Evolutionary conservation across 495 filamentous ascomycete species (phyloP).

Genomic region (Aeminium ludgeri): DNA sequence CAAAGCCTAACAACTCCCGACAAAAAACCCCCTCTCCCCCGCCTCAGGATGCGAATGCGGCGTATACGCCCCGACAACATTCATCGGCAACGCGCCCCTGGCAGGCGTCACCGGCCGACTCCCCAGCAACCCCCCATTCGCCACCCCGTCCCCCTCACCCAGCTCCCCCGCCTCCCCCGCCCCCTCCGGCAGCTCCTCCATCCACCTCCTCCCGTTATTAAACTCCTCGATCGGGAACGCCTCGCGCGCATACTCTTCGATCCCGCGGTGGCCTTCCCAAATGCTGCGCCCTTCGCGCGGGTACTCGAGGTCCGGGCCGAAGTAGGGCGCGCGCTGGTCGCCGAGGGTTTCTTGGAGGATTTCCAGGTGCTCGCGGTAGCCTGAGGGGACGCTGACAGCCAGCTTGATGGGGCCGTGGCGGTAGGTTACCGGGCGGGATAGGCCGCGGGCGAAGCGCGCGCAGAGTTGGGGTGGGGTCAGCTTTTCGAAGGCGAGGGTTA

Average conservation of each 20-base stretch:
- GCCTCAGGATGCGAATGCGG: constrained; percentile 15
- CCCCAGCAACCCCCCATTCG: background rate
- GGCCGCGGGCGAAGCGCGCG: constrained; percentile 55
- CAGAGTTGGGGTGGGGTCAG: constrained; percentile 73
- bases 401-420: constrained; percentile 61
- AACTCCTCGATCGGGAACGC: constrained; percentile 90
- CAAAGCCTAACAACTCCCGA: constrained; percentile 12
- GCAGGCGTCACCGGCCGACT: constrained; percentile 11
- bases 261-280: constrained; percentile 79
- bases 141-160: constrained; percentile 3
- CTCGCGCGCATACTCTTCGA: constrained; percentile 92
- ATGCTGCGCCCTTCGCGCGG: constrained; percentile 57
- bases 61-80: constrained; percentile 8
- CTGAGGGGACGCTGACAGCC: constrained; percentile 67
- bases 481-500: constrained; percentile 83
- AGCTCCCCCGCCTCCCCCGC: constrained; percentile 23
- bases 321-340: constrained; percentile 46
- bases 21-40: constrained; percentile 11
- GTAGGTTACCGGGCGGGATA: constrained; percentile 64
- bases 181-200: no score
- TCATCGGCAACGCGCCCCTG: background rate
- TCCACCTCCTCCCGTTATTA: constrained; percentile 85
- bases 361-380: constrained; percentile 79
- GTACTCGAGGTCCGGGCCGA: constrained; percentile 46
- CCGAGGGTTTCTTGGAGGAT: constrained; percentile 49